Base-by-base conservation (phyloP, 306 rosid species). In the Leucaena leucocephala region DNA sequence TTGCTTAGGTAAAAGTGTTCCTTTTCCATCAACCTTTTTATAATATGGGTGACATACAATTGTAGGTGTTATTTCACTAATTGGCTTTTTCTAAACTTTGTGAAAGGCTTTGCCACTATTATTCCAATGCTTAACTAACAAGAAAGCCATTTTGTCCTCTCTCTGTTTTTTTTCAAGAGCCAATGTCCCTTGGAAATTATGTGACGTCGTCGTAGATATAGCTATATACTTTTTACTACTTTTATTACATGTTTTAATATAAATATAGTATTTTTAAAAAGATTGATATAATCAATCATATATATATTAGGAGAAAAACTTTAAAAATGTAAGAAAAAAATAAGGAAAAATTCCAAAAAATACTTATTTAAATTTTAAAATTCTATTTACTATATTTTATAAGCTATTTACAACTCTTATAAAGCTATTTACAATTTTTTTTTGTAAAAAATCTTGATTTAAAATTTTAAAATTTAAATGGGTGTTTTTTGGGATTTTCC, bases 91-190 rank as follows among this genome's bases (percentile, higher is more conserved):
- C 33, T 63, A 46, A 68, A 73, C 86, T 79, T 80, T 76, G 82
- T 73, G 63, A 57, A 86, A 77, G 68, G 78, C 82, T 88, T n/a
- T 27, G n/a, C n/a, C 74, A 69, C 34, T 69, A 44, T 84, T 45
- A 44, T 45, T 85, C 21, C 40, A 82, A 84, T 84, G 81, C 97
- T 91, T 91, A 89, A 84, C 81, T 34, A 68, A 78, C 85, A 89
- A 91, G 91, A 81, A 89, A 89, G 55, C 82, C 67, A 74, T 7
- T 35, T 64, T 22, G 27, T 27, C 27, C 52, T 34, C 49, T 40
- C 27, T 33, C 57, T 76, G 76, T 14, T 50, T 17, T 50, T n/a
- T 3, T 5, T 67, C 67, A 77, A 61, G 67, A 61, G 40, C 9
- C 40, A 34, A 11, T 61, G n/a, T 61, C 67, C 67, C 8, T 55